Evolutionary conservation across 2,329 filamentous ascomycete genomes (phyloP).

Genomic region (Nannizzia gypsea): DNA sequence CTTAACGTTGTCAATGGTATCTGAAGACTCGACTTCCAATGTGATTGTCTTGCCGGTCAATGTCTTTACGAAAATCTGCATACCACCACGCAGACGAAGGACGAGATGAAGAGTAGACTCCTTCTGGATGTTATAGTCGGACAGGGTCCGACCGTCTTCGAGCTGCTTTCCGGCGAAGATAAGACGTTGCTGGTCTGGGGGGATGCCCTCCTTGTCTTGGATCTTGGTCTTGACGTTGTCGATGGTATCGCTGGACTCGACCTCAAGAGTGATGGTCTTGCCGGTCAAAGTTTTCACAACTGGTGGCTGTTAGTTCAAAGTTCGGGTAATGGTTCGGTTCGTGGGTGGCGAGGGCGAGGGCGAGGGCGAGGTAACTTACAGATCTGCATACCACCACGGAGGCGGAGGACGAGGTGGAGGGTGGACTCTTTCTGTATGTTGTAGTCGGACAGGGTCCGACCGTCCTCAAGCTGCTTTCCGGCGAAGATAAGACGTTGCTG

Average conservation of each 20-base stretch:
- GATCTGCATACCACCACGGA: conserved; percentile 53
- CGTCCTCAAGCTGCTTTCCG: conserved; percentile 48
- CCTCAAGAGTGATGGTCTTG: conserved; percentile 56
- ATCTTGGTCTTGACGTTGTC: conserved; percentile 97
- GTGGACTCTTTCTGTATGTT: conserved; percentile 53
- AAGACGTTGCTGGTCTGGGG: conserved; percentile 87
- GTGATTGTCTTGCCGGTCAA: conserved; percentile 84
- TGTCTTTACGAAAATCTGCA: conserved; percentile 48
- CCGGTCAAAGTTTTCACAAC: conserved; percentile 50
- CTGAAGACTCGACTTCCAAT: conserved; percentile 74
- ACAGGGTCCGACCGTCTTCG: conserved; percentile 82
- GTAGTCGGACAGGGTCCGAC: conserved; percentile 44
- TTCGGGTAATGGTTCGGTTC: conserved; percentile 14
- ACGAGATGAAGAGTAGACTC: conserved; percentile 77
- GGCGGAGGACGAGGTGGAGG: conserved; percentile 62
- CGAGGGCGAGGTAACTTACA: conserved; percentile 35
- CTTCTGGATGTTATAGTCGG: conserved; percentile 94
- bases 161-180: conserved; percentile 96
- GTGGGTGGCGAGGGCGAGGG: not conserved
- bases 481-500: conserved; percentile 49
- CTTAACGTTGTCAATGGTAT: conserved; percentile 93
- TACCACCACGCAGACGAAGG: conserved; percentile 74
- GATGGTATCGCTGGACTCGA: conserved; percentile 70
- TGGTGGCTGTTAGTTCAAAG: conserved; percentile 15
- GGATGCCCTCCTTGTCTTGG: conserved; percentile 95